Percentiles rank a stretch among this genome's conserved stretches.
Evolutionary conservation across 352 stramenopile genomes (phyloP).

Genomic region (Thalassiosira mediterranea): DNA sequence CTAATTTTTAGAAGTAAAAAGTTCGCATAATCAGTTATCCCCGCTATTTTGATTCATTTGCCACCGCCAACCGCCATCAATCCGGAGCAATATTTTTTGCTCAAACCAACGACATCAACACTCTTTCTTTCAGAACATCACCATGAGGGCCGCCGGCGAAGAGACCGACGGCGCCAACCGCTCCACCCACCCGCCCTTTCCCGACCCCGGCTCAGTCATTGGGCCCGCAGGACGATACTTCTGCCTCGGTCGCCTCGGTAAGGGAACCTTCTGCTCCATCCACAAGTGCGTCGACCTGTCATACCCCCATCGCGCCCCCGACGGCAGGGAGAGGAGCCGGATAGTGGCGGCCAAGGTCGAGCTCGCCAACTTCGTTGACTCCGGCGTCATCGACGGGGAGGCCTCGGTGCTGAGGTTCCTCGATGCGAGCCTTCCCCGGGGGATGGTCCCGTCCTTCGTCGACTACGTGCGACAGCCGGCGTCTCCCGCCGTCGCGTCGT

Average conservation of each 20-base stretch:
- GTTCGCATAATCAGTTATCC: constrained; percentile 21
- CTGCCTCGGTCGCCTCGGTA: constrained; percentile 66
- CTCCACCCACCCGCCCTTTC: constrained; percentile 55
- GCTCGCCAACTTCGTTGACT: constrained; percentile 73
- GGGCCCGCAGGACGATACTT: constrained; percentile 63
- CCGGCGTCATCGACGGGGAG: constrained; percentile 74
- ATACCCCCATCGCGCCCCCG: constrained; percentile 34
- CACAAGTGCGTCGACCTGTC: constrained; percentile 77
- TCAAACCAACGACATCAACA: background rate
- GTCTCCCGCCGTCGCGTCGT: background rate
- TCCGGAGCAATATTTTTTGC: background rate
- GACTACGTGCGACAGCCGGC: constrained; percentile 51
- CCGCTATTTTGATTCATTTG: too few species aligned
- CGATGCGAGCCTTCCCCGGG: constrained; percentile 34
- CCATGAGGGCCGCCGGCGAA: background rate
- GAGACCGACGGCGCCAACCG: constrained; percentile 1
- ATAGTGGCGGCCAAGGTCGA: constrained; percentile 79
- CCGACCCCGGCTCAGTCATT: constrained; percentile 58
- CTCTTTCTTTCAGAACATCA: background rate
- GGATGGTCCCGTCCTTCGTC: constrained; percentile 73
- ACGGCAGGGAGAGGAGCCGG: constrained; percentile 12
- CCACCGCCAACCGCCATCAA: too few species aligned
- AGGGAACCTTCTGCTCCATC: constrained; percentile 81
- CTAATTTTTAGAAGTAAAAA: constrained; percentile 22
- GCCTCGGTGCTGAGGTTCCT: constrained; percentile 72